phyloP scores from a whole-genome alignment of 2,329 filamentous ascomycete species.

The Calonectria naviculata region DNA sequence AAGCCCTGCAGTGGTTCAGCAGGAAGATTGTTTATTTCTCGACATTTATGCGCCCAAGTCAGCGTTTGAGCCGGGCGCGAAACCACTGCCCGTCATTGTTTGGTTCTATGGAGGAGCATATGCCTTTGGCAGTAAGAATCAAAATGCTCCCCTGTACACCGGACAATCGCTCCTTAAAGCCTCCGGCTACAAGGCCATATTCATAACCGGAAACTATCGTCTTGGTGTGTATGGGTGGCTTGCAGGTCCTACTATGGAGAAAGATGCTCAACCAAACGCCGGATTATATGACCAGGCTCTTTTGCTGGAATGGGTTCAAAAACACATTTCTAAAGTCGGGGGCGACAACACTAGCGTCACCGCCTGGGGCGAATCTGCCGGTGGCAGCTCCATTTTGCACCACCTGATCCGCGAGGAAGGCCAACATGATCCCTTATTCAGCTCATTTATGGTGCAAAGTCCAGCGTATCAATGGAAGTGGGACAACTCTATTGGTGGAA shows the following conservation, averaged over 20 bases:
- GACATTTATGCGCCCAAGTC: conserved; percentile 59
- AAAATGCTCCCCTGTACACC: conserved; percentile 48
- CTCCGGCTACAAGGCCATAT: conserved; percentile 53
- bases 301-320: conserved; percentile 60
- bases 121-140: conserved; percentile 53
- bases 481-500: conserved; percentile 19
- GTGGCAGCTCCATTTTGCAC: conserved; percentile 61
- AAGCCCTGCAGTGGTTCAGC: conserved; percentile 9
- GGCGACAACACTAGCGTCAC: conserved; percentile 59
- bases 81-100: conserved; percentile 56
- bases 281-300: conserved; percentile 55
- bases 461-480: conserved; percentile 24
- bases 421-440: conserved; percentile 55
- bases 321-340: conserved; percentile 56
- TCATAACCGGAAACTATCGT: conserved; percentile 60
- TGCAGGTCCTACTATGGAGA: conserved; percentile 55
- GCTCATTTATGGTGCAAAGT: neutral
- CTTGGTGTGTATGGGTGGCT: conserved; percentile 59
- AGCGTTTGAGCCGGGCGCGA: conserved; percentile 47
- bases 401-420: conserved; percentile 59
- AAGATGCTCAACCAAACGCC: conserved; percentile 55
- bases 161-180: conserved; percentile 31
- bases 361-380: conserved; percentile 62
- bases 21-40: conserved; percentile 62
- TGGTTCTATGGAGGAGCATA: conserved; percentile 61